phyloP scores from a whole-genome alignment of 768 basidiomycete genomes.

The Tephrocybe rancida region DNA sequence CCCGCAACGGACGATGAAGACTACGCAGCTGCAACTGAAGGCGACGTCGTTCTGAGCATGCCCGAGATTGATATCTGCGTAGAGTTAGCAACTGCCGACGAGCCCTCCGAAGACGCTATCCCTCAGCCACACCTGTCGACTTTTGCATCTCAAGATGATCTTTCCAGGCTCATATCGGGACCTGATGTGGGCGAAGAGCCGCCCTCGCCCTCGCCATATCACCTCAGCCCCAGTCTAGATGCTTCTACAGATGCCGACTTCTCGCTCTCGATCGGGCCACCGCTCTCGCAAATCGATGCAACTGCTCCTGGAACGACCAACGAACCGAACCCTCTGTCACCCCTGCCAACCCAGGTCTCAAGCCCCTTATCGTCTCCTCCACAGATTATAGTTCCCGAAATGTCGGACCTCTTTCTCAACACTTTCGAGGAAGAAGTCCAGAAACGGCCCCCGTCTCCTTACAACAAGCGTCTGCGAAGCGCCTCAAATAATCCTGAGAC shows the following conservation, averaged over 20 bases:
- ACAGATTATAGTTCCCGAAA: slow-evolving; percentile 2
- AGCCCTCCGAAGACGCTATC: neutral
- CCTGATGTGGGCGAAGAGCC: slow-evolving; percentile 10
- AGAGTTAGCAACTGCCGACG: neutral
- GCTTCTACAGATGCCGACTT: slow-evolving; percentile 2
- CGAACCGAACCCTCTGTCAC: slow-evolving; percentile 6
- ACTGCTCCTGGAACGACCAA: neutral
- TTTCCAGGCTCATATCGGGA: slow-evolving; percentile 2
- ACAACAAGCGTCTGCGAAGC: slow-evolving; percentile 15
- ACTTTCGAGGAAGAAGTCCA: slow-evolving; percentile 12
- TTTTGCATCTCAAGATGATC: slow-evolving; percentile 13
- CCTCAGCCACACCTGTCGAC: slow-evolving; percentile 5
- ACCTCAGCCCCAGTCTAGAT: slow-evolving; percentile 1
- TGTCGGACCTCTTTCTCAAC: slow-evolving; percentile 13
- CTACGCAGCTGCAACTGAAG: neutral
- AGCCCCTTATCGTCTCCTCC: slow-evolving; percentile 19
- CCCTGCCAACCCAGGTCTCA: slow-evolving; percentile 9
- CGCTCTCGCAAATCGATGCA: neutral
- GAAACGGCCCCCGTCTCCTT: slow-evolving; percentile 12
- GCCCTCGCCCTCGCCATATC: slow-evolving; percentile 9
- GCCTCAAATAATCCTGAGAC: slow-evolving; percentile 12
- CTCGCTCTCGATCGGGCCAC: slow-evolving; percentile 8
- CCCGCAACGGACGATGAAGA: neutral
- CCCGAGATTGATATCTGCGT: slow-evolving; percentile 8
- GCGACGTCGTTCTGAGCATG: neutral